Evolutionary conservation across 2,329 filamentous ascomycete genomes (phyloP).

Genomic region (Ophiostoma angusticollis): DNA sequence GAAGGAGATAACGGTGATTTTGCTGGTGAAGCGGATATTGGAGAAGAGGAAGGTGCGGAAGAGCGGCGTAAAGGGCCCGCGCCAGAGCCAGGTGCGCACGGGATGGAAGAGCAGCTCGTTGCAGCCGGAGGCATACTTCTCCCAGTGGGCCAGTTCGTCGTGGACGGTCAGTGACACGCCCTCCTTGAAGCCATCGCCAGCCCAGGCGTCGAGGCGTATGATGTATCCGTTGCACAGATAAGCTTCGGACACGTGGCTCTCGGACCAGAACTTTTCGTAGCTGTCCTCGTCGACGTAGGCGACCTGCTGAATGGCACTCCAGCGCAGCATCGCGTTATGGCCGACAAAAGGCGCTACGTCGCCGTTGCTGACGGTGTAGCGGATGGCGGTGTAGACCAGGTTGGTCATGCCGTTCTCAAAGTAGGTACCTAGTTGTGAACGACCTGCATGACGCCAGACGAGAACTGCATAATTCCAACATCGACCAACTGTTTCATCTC

Average conservation of each 20-base stretch:
- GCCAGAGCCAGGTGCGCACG: conserved; percentile 56
- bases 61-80: conserved; percentile 65
- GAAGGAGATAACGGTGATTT: conserved; percentile 64
- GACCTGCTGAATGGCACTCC: conserved; percentile 63
- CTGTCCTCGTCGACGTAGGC: conserved; percentile 56
- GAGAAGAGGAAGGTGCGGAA: conserved; percentile 64
- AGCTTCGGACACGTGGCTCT: conserved; percentile 67
- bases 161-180: conserved; percentile 76
- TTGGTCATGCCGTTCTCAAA: conserved; percentile 60
- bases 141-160: conserved; percentile 73
- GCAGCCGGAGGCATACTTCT: conserved; percentile 78
- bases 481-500: conserved; percentile 73
- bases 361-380: conserved; percentile 63
- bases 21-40: conserved; percentile 61
- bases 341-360: conserved; percentile 70
- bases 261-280: conserved; percentile 72
- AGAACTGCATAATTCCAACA: conserved; percentile 67
- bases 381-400: conserved; percentile 64
- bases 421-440: conserved; percentile 60
- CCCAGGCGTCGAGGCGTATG: conserved; percentile 60
- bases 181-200: conserved; percentile 67
- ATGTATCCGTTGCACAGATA: conserved; percentile 64
- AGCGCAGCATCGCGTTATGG: conserved; percentile 67
- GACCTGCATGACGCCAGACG: conserved; percentile 68
- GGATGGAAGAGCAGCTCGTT: conserved; percentile 74